phyloP scores from a whole-genome alignment of 2,329 filamentous ascomycete species.

The Lecanosticta acicola region DNA sequence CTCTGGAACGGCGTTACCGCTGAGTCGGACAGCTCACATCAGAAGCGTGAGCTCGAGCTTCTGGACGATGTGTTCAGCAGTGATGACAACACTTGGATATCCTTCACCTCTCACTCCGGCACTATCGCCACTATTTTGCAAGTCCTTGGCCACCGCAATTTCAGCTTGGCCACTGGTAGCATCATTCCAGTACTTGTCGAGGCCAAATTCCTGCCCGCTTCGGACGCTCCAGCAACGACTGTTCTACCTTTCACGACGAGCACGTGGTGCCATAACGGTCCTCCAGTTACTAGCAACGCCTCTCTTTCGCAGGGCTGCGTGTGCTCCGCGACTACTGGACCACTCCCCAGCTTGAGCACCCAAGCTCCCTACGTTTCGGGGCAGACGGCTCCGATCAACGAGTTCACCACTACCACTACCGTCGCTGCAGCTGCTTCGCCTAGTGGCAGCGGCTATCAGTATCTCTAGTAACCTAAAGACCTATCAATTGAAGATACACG shows the following conservation, averaged over 20 bases:
- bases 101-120: conserved; percentile 56
- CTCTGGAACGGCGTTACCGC: conserved; percentile 49
- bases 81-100: conserved; percentile 53
- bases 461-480: no score
- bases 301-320: conserved; percentile 28
- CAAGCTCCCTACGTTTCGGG: conserved; percentile 14
- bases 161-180: conserved; percentile 59
- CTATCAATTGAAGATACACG: no score
- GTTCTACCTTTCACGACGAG: conserved; percentile 30
- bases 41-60: conserved; percentile 45
- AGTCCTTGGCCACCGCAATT: conserved; percentile 57
- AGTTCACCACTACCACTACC: conserved; percentile 18
- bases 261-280: conserved; percentile 31
- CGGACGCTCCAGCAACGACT: conserved; percentile 29
- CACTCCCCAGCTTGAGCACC: conserved; percentile 16
- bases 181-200: conserved; percentile 63
- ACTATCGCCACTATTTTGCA: conserved; percentile 49
- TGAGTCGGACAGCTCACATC: conserved; percentile 49
- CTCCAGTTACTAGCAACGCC: conserved; percentile 29
- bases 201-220: conserved; percentile 43
- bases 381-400: conserved; percentile 20
- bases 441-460: no score
- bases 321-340: conserved; percentile 20
- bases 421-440: background rate
- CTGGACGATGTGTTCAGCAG: conserved; percentile 54